Evolutionary conservation across 768 basidiomycete species (phyloP).

Genomic region (Royoungia palumana): DNA sequence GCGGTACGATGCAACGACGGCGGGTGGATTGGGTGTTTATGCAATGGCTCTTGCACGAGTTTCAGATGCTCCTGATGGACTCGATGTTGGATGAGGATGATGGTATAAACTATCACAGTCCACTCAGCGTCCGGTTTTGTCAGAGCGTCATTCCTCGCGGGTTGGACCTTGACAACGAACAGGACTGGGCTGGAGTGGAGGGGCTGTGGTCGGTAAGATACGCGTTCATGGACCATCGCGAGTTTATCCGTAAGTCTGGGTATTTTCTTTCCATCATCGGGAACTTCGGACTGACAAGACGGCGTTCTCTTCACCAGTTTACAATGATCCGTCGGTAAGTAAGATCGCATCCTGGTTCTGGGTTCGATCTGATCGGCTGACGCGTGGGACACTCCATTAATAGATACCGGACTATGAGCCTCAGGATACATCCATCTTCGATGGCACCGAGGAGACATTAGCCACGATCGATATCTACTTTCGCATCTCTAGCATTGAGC

Average conservation of each 20-base stretch:
- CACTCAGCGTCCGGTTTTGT: constrained; percentile 50
- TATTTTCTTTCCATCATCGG: neutral
- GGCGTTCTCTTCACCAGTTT: constrained; percentile 34
- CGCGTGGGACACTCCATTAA: neutral
- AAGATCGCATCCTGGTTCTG: too few species aligned
- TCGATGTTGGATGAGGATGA: constrained; percentile 27
- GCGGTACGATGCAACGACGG: neutral
- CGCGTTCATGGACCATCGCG: constrained; percentile 66
- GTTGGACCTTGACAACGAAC: constrained; percentile 30
- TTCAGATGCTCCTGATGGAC: constrained; percentile 52
- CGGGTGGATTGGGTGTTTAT: constrained; percentile 60
- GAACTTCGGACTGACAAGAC: constrained; percentile 2
- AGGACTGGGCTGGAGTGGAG: constrained; percentile 40
- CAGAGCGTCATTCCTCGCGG: constrained; percentile 46
- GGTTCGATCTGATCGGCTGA: neutral
- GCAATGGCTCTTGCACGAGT: constrained; percentile 50
- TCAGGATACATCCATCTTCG: constrained; percentile 48
- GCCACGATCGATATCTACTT: constrained; percentile 48
- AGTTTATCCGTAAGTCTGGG: constrained; percentile 51
- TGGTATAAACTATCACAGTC: constrained; percentile 27
- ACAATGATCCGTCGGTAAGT: constrained; percentile 42
- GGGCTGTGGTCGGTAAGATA: constrained; percentile 65
- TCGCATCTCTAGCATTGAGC: constrained; percentile 37
- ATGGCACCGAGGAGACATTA: constrained; percentile 49
- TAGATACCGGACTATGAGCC: constrained; percentile 31